These are phyloP conservation scores for Brasenia schreberi DNA, from an alignment of 164 flowering plant genomes.

Conservation along the genomic window DNA sequence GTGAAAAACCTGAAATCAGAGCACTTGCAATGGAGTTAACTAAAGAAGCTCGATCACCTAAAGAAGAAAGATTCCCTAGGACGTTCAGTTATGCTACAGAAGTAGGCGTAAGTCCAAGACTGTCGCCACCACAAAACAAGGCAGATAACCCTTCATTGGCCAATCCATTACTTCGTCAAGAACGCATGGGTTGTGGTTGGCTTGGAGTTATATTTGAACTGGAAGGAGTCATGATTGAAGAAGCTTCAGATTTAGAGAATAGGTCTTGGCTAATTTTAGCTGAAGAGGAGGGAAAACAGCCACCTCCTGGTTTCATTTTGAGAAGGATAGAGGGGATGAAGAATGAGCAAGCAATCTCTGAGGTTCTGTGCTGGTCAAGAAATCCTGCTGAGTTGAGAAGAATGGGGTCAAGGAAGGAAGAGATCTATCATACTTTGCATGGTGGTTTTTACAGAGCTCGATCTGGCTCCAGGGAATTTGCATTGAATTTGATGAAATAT, in stretches of 20 bases:
- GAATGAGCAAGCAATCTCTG: constrained; percentile 90
- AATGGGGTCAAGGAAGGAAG: constrained; percentile 72
- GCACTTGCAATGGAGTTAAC: constrained; percentile 64
- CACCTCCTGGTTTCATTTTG: constrained; percentile 64
- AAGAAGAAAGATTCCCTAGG: constrained; percentile 31
- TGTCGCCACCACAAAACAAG: constrained; percentile 74
- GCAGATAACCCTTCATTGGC: constrained; percentile 77
- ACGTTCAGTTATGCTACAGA: constrained; percentile 26
- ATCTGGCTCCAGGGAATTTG: constrained; percentile 74
- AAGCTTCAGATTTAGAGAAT: constrained; percentile 69
- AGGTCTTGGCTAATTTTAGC: constrained; percentile 79
- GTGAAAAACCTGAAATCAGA: constrained; percentile 15
- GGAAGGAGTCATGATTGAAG: constrained; percentile 91
- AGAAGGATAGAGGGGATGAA: constrained; percentile 91
- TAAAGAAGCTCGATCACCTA: constrained; percentile 49
- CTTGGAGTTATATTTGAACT: constrained; percentile 90
- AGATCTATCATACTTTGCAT: constrained; percentile 59
- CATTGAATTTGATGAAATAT: constrained; percentile 56
- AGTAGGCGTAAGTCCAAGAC: constrained; percentile 21
- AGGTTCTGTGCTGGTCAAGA: constrained; percentile 94
- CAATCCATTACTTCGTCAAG: constrained; percentile 83
- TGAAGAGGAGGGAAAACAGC: constrained; percentile 83
- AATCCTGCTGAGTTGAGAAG: constrained; percentile 55
- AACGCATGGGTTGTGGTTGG: constrained; percentile 99
- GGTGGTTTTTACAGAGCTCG: constrained; percentile 65